phyloP scores from a whole-genome alignment of 2,329 filamentous ascomycete species.

The Aspergillus latus region DNA sequence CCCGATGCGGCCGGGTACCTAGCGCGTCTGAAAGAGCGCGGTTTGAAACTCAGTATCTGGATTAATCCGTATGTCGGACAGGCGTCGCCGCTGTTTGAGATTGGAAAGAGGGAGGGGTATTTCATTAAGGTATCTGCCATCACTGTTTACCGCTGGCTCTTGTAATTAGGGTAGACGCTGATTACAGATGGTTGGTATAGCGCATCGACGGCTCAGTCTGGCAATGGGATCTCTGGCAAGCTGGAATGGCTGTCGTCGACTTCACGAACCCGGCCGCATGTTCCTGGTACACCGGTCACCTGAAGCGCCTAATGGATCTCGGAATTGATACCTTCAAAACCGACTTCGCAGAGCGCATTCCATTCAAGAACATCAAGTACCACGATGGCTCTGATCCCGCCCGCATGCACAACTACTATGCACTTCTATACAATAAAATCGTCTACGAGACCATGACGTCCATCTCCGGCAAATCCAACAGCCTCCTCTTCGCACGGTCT shows the following conservation, averaged over 20 bases:
- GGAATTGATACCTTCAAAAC: constrained; percentile 74
- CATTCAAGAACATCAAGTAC: constrained; percentile 64
- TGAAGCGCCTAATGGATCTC: constrained; percentile 64
- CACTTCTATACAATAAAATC: constrained; percentile 69
- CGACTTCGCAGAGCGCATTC: constrained; percentile 73
- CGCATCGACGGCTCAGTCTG: constrained; percentile 68
- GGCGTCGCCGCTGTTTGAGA: constrained; percentile 64
- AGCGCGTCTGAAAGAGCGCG: constrained; percentile 61
- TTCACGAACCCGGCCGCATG: constrained; percentile 71
- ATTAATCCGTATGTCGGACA: constrained; percentile 74
- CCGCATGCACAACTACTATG: constrained; percentile 75
- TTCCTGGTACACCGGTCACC: constrained; percentile 63
- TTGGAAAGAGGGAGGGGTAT: constrained; percentile 64
- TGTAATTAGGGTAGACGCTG: no score
- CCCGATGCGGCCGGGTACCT: constrained; percentile 67
- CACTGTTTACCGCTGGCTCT: no score
- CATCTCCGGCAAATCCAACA: constrained; percentile 51
- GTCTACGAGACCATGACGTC: constrained; percentile 66
- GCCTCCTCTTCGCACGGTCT: constrained; percentile 67
- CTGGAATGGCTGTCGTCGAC: constrained; percentile 72
- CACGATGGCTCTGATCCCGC: constrained; percentile 60
- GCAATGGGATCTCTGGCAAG: constrained; percentile 78
- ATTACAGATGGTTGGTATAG: neutral
- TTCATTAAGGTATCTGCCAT: constrained; percentile 53
- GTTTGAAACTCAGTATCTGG: constrained; percentile 71